phyloP scores from a whole-genome alignment of 345 rosid species.

The Geranium rotundifolium region DNA sequence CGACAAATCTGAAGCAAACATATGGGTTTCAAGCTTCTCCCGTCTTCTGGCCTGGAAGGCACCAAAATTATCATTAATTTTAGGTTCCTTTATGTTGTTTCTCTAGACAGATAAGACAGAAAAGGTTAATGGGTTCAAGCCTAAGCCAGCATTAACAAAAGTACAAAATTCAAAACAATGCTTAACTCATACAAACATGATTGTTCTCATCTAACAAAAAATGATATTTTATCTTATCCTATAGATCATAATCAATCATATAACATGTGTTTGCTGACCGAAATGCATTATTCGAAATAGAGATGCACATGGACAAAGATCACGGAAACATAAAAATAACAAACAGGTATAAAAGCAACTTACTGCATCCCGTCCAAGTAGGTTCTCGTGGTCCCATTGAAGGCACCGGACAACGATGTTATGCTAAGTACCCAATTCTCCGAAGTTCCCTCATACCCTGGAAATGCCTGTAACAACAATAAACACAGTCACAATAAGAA shows the following conservation, averaged over 20 bases:
- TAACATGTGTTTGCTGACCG: not conserved
- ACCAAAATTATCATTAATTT: not conserved
- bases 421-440: constrained; percentile 93
- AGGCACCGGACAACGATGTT: constrained; percentile 94
- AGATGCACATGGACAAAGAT: not conserved
- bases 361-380: constrained; percentile 91
- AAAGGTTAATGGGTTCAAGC: not conserved
- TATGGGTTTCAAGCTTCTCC: constrained; percentile 54
- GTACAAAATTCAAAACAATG: too few species aligned
- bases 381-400: constrained; percentile 89
- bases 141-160: not conserved
- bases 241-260: not conserved
- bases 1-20: constrained; percentile 74
- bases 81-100: not conserved
- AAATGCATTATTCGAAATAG: not conserved
- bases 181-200: too few species aligned
- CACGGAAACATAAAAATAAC: not conserved
- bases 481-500: constrained; percentile 3
- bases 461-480: constrained; percentile 41
- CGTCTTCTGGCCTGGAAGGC: constrained; percentile 67
- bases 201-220: too few species aligned
- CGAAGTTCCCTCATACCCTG: constrained; percentile 65
- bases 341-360: constrained; percentile 13
- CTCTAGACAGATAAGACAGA: not conserved
- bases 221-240: not conserved